These are phyloP conservation scores for Apiospora malaysiana DNA, from an alignment of 2,329 filamentous ascomycete species.

Conservation along the genomic window DNA sequence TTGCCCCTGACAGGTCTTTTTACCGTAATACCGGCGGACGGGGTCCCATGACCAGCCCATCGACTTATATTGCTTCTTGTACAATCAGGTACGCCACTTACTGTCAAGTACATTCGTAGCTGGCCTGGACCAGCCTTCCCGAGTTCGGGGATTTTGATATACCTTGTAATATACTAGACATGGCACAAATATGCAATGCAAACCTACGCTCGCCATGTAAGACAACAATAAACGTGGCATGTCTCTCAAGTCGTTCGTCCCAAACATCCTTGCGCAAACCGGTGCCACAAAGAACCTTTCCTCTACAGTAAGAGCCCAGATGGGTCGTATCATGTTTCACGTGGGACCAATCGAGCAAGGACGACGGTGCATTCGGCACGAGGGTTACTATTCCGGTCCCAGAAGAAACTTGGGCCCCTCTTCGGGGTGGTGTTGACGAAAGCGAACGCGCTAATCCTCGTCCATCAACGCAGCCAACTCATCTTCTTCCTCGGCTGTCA, in stretches of 20 bases:
- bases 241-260: neutral
- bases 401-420: neutral
- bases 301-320: neutral
- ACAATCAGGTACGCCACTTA: neutral
- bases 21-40: neutral
- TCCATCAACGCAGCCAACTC: slow-evolving; percentile 93
- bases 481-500: slow-evolving; percentile 91
- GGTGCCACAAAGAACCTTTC: neutral
- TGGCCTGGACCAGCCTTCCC: neutral
- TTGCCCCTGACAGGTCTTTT: neutral
- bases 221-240: slow-evolving; percentile 8
- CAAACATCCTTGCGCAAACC: neutral
- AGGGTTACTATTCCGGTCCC: slow-evolving; percentile 1
- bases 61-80: slow-evolving; percentile 2
- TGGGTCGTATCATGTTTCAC: slow-evolving; percentile 1
- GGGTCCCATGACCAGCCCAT: neutral
- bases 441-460: slow-evolving; percentile 57
- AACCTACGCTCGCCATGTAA: neutral
- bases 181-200: slow-evolving; percentile 7
- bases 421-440: neutral
- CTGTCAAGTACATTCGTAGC: neutral
- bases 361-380: neutral
- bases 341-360: neutral
- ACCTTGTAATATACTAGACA: neutral
- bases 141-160: neutral